phyloP scores from a whole-genome alignment of 129 eudicot species.

The Daucus carota region DH1_v3.0 NC_030383.2:13439501-13440000 shows the following conservation, averaged over 20 bases:
- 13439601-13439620: conserved; percentile 71
- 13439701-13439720: conserved; percentile 77
- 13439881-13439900: not conserved
- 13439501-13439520: conserved; percentile 80
- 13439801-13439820: conserved; percentile 91
- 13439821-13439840: conserved; percentile 66
- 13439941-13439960: too few relatives aligned
- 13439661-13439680: conserved; percentile 79
- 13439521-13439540: conserved; percentile 77
- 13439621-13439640: conserved; percentile 82
- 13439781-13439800: conserved; percentile 63
- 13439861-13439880: conserved; percentile 85
- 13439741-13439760: conserved; percentile 70
- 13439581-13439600: conserved; percentile 61
- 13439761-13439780: conserved; percentile 81
- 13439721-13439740: conserved; percentile 75
- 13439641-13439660: conserved; percentile 65
- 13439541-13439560: conserved; percentile 81
- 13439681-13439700: conserved; percentile 77
- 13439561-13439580: conserved; percentile 62
- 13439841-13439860: conserved; percentile 83
- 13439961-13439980: too few relatives aligned
- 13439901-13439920: conserved; percentile 15
- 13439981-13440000: too few relatives aligned
- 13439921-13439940: too few relatives aligned